Percentiles rank a stretch among this genome's conserved stretches.
Evolutionary conservation across 2,329 filamentous ascomycete species (phyloP).

Genomic region (Fusarium virguliforme): DNA sequence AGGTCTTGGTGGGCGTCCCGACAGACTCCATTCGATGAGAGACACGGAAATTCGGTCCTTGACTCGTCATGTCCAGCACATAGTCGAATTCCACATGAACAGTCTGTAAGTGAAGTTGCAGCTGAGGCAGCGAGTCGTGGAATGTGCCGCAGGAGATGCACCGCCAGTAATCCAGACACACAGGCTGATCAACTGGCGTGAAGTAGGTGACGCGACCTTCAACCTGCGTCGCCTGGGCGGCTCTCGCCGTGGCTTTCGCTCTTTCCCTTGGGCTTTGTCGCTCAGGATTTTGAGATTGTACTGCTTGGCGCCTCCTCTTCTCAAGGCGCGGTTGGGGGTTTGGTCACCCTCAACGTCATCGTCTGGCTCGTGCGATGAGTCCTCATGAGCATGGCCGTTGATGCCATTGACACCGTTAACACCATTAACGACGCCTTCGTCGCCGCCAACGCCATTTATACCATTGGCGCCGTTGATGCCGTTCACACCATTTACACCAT

Average conservation of each 20-base stretch:
- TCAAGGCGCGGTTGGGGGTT: conserved; percentile 68
- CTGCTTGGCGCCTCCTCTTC: conserved; percentile 64
- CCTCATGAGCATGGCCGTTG: conserved; percentile 48
- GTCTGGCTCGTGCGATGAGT: conserved; percentile 60
- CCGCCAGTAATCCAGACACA: conserved; percentile 65
- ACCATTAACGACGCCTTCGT: conserved; percentile 16
- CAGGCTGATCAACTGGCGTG: conserved; percentile 61
- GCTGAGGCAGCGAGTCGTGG: conserved; percentile 64
- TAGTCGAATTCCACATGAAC: conserved; percentile 65
- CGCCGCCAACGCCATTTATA: conserved; percentile 25
- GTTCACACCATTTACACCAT: conserved; percentile 32
- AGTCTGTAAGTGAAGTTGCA: conserved; percentile 65
- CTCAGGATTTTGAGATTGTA: conserved; percentile 75
- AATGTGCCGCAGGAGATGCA: conserved; percentile 68
- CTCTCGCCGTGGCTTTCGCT: conserved; percentile 60
- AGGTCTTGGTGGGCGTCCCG: conserved; percentile 56
- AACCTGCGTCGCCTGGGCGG: conserved; percentile 48
- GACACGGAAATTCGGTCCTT: conserved; percentile 60
- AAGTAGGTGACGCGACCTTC: conserved; percentile 65
- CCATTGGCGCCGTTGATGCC: conserved; percentile 31
- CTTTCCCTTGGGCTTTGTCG: conserved; percentile 70
- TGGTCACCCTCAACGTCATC: conserved; percentile 64
- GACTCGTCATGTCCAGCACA: conserved; percentile 57
- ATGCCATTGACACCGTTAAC: conserved; percentile 10
- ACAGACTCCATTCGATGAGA: conserved; percentile 52